These are phyloP conservation scores for Aquilaria malaccensis DNA, from an alignment of 345 rosid genomes.

Conservation along the genomic window DNA sequence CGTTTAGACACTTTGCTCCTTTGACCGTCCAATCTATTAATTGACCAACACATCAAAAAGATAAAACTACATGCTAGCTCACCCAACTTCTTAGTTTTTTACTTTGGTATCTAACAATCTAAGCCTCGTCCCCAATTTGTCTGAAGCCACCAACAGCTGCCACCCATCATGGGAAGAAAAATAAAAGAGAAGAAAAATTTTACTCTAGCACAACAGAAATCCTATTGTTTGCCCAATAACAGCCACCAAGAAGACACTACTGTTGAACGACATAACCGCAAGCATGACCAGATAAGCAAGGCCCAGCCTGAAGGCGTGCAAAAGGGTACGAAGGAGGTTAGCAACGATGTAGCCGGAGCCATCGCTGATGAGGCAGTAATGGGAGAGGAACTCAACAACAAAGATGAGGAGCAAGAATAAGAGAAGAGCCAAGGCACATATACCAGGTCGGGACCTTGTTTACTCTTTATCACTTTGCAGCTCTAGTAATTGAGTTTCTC, in stretches of 20 bases:
- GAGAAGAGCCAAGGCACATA: constrained; percentile 46
- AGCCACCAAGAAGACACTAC: constrained; percentile 62
- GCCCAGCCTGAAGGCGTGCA: constrained; percentile 48
- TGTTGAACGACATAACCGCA: constrained; percentile 85
- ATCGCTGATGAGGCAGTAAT: constrained; percentile 18
- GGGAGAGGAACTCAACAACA: constrained; percentile 55
- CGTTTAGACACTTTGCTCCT: no score
- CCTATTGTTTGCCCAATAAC: constrained; percentile 63
- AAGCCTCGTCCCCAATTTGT: no score
- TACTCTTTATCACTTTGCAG: no score
- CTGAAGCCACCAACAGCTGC: no score
- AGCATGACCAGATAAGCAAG: constrained; percentile 66
- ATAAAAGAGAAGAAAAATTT: constrained; percentile 18
- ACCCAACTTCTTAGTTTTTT: no score
- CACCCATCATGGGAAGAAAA: no score
- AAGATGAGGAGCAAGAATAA: constrained; percentile 37
- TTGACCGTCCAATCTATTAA: no score
- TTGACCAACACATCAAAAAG: no score
- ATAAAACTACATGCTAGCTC: no score
- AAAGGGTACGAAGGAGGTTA: constrained; percentile 38
- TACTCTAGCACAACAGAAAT: constrained; percentile 53
- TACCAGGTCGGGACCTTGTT: constrained; percentile 19
- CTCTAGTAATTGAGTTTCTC: no score
- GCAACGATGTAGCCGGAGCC: constrained; percentile 20
- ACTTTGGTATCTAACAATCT: no score